Evolutionary conservation across 805 yeast species (phyloP).

Genomic region (Kuraishia cidri): DNA sequence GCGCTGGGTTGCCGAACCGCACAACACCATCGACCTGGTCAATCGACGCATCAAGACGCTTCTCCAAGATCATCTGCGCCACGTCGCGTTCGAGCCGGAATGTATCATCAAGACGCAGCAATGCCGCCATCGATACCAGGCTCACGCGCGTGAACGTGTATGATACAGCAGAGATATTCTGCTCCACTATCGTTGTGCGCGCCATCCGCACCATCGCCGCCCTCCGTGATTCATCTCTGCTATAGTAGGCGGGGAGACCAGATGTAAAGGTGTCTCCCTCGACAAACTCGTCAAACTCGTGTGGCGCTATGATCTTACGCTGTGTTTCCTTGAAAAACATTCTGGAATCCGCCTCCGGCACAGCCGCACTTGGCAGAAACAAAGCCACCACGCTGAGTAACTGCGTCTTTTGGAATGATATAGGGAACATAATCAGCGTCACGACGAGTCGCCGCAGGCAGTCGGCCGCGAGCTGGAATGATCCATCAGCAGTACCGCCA

Average conservation of each 20-base stretch:
- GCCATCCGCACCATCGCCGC: neutral
- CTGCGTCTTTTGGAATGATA: neutral
- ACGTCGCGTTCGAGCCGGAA: slow-evolving; percentile 1
- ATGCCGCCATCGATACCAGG: slow-evolving; percentile 8
- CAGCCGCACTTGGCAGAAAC: neutral
- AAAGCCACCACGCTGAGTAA: neutral
- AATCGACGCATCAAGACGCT: slow-evolving; percentile 13
- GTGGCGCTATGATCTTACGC: neutral
- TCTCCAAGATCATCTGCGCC: slow-evolving; percentile 10
- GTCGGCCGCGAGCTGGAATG: too few species aligned
- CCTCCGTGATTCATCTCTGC: neutral
- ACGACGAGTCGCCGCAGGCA: too few species aligned
- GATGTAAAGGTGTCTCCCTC: neutral
- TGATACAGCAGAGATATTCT: slow-evolving; percentile 13
- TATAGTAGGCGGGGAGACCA: neutral
- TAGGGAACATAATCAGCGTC: neutral
- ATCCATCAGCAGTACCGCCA: too few species aligned
- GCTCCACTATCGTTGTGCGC: slow-evolving; percentile 6
- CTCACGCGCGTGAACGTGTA: slow-evolving; percentile 9
- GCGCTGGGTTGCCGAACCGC: slow-evolving; percentile 5
- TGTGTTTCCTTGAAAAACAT: neutral
- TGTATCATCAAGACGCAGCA: slow-evolving; percentile 7
- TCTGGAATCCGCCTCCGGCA: neutral
- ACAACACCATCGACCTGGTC: slow-evolving; percentile 12
- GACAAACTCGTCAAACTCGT: neutral